These are phyloP conservation scores for Cynara cardunculus DNA, from an alignment of 129 eudicot species.

Conservation along the genomic window DNA sequence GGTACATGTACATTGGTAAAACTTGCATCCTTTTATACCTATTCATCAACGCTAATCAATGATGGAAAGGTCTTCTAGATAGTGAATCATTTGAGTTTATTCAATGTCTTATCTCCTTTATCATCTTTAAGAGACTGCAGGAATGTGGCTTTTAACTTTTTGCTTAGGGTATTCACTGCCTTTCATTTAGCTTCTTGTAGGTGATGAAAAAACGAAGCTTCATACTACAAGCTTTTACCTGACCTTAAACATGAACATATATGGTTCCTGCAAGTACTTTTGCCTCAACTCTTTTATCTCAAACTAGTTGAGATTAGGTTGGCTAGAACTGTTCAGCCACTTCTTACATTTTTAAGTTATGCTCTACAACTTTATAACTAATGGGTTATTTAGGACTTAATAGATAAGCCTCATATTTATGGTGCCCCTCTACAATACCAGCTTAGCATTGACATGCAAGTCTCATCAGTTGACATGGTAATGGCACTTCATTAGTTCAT, in stretches of 20 bases:
- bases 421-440: background rate
- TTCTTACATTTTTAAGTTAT: background rate
- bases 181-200: background rate
- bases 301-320: background rate
- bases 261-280: background rate
- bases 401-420: background rate
- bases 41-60: background rate
- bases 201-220: background rate
- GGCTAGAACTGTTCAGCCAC: background rate
- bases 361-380: background rate
- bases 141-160: background rate
- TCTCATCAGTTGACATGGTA: background rate
- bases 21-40: background rate
- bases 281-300: background rate
- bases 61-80: background rate
- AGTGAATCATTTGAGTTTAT: background rate
- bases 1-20: background rate
- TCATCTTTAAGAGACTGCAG: background rate
- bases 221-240: constrained; percentile 3
- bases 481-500: background rate
- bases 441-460: background rate
- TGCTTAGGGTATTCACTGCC: background rate
- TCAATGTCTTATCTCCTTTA: background rate
- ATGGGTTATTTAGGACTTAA: background rate
- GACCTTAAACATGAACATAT: background rate